Conservation (phyloP, 1,139 yeast genomes). For the Diutina sp. region DNA sequence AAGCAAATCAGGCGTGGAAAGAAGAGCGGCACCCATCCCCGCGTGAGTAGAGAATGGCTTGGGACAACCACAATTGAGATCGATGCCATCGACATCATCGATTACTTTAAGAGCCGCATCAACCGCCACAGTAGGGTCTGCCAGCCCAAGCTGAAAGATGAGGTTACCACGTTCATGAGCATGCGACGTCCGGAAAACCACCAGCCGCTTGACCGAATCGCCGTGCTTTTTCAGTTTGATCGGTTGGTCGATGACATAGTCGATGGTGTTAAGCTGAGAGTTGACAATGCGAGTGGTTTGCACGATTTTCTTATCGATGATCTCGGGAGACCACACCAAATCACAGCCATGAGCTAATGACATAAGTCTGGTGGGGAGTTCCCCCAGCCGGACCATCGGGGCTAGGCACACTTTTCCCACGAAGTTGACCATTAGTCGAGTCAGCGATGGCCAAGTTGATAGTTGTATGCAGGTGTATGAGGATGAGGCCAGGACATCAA, state of each 20-base stretch:
- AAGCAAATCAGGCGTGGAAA: conserved; percentile 67
- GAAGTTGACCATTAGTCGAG: conserved; percentile 9
- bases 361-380: conserved; percentile 74
- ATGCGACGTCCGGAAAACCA: conserved; percentile 67
- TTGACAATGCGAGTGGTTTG: conserved; percentile 56
- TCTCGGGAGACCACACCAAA: conserved; percentile 92
- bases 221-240: conserved; percentile 11
- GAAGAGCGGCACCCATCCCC: conserved; percentile 95
- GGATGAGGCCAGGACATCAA: too few species aligned
- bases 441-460: background rate
- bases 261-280: conserved; percentile 41
- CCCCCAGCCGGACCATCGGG: conserved; percentile 95
- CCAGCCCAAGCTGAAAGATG: conserved; percentile 84
- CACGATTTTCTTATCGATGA: conserved; percentile 72
- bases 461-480: background rate
- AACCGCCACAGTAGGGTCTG: conserved; percentile 75
- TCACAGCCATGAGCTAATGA: conserved; percentile 83
- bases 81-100: conserved; percentile 82
- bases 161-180: conserved; percentile 45
- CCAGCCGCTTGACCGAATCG: conserved; percentile 5
- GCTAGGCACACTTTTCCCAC: conserved; percentile 74
- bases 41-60: conserved; percentile 79
- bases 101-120: conserved; percentile 75
- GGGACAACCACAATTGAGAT: conserved; percentile 94
- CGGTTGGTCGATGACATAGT: conserved; percentile 25